These are phyloP conservation scores for Macrotyloma uniflorum DNA, from an alignment of 306 rosid genomes.

Conservation along the genomic window DNA sequence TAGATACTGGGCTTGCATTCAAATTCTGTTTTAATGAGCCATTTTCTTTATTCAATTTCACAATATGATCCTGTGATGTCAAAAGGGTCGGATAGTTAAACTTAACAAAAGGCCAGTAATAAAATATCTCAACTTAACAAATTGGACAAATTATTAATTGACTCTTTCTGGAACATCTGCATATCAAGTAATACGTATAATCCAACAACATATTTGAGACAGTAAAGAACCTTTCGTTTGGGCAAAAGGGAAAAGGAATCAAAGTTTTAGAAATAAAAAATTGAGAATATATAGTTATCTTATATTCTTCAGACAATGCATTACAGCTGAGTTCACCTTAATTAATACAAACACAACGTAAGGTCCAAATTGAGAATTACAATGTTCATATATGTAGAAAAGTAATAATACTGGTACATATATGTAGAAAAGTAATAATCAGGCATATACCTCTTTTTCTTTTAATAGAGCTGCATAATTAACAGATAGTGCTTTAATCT, in stretches of 20 bases:
- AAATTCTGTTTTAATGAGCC: constrained; percentile 76
- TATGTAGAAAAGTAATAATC: constrained; percentile 2
- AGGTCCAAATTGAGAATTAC: constrained; percentile 14
- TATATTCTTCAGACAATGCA: constrained; percentile 21
- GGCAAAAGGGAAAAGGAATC: background rate
- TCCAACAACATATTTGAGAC: constrained; percentile 16
- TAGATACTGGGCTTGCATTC: constrained; percentile 60
- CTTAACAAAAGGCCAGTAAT: constrained; percentile 18
- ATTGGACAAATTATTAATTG: constrained; percentile 5
- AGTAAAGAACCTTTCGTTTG: constrained; percentile 10
- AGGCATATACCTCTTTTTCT: constrained; percentile 81
- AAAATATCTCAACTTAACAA: background rate
- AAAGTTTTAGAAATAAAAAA: background rate
- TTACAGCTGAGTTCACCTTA: constrained; percentile 32
- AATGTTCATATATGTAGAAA: background rate
- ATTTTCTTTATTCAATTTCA: constrained; percentile 76
- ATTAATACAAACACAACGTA: constrained; percentile 1
- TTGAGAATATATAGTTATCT: no score
- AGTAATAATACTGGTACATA: constrained; percentile 3
- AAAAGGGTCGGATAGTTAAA: constrained; percentile 32
- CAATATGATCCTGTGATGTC: constrained; percentile 71
- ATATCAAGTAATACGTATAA: background rate
- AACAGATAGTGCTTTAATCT: constrained; percentile 86
- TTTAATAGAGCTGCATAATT: constrained; percentile 91
- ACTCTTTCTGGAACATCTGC: background rate